Conservation (phyloP, 306 rosid genomes). For the Pyrus communis region DNA sequence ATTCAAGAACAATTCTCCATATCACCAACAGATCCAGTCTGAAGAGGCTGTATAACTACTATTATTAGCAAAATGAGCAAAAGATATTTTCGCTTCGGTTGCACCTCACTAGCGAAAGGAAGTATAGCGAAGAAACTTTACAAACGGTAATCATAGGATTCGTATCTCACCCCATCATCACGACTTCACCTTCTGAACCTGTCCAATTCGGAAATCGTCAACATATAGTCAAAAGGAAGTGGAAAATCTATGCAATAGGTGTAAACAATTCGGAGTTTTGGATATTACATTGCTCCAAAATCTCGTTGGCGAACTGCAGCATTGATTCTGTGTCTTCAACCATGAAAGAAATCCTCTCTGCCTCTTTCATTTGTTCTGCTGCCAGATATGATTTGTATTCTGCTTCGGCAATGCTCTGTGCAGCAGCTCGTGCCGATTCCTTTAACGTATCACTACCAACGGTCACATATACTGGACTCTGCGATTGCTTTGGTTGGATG, state of each 20-base stretch:
- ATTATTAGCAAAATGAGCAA: background rate
- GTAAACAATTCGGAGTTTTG: background rate
- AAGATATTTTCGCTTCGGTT: background rate
- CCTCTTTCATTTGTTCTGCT: slow-evolving; percentile 36
- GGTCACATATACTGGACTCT: background rate
- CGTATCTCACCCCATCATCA: slow-evolving; percentile 1
- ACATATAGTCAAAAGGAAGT: background rate
- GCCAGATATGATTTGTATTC: slow-evolving; percentile 32
- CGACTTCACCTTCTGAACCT: slow-evolving; percentile 31
- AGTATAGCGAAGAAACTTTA: slow-evolving; percentile 19
- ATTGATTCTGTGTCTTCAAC: slow-evolving; percentile 23
- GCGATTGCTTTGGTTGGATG: slow-evolving; percentile 9
- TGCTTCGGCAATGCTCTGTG: slow-evolving; percentile 37
- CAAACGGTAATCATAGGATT: slow-evolving; percentile 12
- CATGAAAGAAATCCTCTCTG: slow-evolving; percentile 26
- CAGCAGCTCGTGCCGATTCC: slow-evolving; percentile 23
- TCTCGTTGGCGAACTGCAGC: slow-evolving; percentile 25
- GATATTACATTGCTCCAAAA: slow-evolving; percentile 26
- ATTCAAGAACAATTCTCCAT: background rate
- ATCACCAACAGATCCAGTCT: background rate
- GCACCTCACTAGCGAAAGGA: background rate
- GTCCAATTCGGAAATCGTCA: slow-evolving; percentile 3
- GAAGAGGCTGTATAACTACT: background rate
- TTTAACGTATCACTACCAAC: slow-evolving; percentile 6
- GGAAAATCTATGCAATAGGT: background rate